phyloP scores from a whole-genome alignment of 257 asterid species.

The Nemophila menziesii region DNA sequence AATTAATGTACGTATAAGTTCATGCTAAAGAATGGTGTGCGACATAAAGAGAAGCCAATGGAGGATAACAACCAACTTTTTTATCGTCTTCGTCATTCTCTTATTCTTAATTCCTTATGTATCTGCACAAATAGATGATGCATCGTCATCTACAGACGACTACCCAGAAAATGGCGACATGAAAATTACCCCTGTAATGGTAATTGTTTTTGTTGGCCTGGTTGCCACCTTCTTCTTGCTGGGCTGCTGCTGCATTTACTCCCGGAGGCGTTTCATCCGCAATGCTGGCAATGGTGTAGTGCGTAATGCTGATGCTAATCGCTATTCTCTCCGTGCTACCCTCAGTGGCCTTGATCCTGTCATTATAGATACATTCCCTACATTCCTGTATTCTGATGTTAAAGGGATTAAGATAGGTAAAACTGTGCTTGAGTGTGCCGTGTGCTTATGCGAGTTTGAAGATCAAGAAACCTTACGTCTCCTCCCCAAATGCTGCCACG shows the following conservation, averaged over 20 bases:
- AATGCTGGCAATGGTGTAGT: background rate
- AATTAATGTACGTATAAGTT: no score
- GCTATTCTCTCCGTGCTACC: background rate
- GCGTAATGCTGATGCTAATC: background rate
- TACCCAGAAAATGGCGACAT: background rate
- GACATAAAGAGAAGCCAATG: no score
- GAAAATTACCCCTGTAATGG: background rate
- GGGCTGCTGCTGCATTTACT: conserved; percentile 8
- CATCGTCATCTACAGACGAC: background rate
- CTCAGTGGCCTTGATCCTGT: conserved; percentile 20
- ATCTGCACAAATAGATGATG: background rate
- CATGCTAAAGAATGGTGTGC: no score
- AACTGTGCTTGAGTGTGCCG: conserved; percentile 24
- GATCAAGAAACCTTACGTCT: conserved; percentile 25
- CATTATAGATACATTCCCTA: conserved; percentile 16
- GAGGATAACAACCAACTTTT: no score
- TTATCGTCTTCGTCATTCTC: no score
- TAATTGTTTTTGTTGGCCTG: conserved; percentile 5
- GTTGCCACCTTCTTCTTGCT: conserved; percentile 5
- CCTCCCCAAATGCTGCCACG: conserved; percentile 28
- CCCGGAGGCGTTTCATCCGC: conserved; percentile 7
- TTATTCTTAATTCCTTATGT: no score
- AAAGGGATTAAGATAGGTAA: conserved; percentile 19
- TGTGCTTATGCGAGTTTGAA: conserved; percentile 29
- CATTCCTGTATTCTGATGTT: conserved; percentile 24